Conservation (phyloP, 257 asterid species). For the Plantago major region DNA sequence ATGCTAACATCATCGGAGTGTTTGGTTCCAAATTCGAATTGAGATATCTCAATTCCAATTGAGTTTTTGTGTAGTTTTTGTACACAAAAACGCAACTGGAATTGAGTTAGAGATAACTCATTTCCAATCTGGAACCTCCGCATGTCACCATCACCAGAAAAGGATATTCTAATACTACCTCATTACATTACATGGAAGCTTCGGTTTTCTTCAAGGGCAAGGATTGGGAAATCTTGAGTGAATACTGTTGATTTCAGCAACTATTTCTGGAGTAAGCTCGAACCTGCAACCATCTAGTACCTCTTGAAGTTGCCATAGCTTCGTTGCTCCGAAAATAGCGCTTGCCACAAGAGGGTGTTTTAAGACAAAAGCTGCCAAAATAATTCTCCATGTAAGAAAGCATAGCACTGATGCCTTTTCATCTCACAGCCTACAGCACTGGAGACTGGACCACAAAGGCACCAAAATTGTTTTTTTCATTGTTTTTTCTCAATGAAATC, state of each 20-base stretch:
- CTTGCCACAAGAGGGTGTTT: slow-evolving; percentile 75
- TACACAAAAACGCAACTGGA: too few relatives aligned
- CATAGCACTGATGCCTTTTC: slow-evolving; percentile 1
- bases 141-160: too few relatives aligned
- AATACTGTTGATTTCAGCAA: slow-evolving; percentile 53
- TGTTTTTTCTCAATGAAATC: too few relatives aligned
- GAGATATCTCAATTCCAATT: too few relatives aligned
- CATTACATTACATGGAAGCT: neutral
- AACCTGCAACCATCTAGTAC: slow-evolving; percentile 51
- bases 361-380: slow-evolving; percentile 66
- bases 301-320: slow-evolving; percentile 76
- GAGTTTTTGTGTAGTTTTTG: too few relatives aligned
- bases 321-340: slow-evolving; percentile 78
- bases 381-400: slow-evolving; percentile 9
- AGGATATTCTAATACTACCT: neutral
- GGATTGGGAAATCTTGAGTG: slow-evolving; percentile 67
- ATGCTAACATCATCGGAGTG: too few relatives aligned
- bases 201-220: slow-evolving; percentile 40
- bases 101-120: too few relatives aligned
- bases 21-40: too few relatives aligned
- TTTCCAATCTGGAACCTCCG: too few relatives aligned
- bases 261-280: slow-evolving; percentile 50
- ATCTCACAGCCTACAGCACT: neutral
- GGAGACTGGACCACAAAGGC: neutral
- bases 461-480: neutral